Base-by-base conservation (phyloP, 768 basidiomycete genomes). In the Leucocoprinus birnbaumii region DNA sequence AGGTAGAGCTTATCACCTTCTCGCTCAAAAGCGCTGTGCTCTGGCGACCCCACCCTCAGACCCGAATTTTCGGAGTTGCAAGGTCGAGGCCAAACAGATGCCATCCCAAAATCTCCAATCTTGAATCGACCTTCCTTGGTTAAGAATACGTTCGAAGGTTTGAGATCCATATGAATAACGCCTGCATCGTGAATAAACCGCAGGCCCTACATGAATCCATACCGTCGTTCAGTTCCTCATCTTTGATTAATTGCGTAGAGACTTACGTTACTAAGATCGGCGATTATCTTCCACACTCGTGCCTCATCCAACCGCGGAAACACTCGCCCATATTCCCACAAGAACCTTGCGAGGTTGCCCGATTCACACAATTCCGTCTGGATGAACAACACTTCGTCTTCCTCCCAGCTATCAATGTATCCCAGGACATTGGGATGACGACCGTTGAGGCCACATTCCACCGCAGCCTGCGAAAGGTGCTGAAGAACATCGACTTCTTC, bases 91-190 rank as follows among this genome's bases (percentile, higher is more conserved):
- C 92, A 95, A 50, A 93, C 63, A 5, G 92, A 91, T n/a, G 96
- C 95, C 86, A 99, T 94, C 8, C 97, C 97, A 73, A 98, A 98
- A 69, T 99, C 97, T 7, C 96, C 96, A 67, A 99, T 94, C 74
- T 93, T 94, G 74, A 99, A 88, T 43, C 88, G 82, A 1, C 97
- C 97, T 41, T 86, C 81, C 7, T 77, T 77, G 9, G 91, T 94
- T 62, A 99, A 79, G 66, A 99, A 94, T 48, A 99, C 87, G 68
- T 99, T 99, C 41, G 93, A 93, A 11, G 97, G 97, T 74, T 99
- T 99, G 60, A 99, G 72, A 73, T 99, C 97, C 52, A 99, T 81
- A 73, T 99, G 97, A 48, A 98, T 88, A 55, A 97, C 85, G 53
- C 88, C 87, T 42, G 86, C 82, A 62, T 83, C 79, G 71, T 99